Evolutionary conservation across 352 stramenopile genomes (phyloP).

Genomic region (Globisporangium echinulatum): DNA sequence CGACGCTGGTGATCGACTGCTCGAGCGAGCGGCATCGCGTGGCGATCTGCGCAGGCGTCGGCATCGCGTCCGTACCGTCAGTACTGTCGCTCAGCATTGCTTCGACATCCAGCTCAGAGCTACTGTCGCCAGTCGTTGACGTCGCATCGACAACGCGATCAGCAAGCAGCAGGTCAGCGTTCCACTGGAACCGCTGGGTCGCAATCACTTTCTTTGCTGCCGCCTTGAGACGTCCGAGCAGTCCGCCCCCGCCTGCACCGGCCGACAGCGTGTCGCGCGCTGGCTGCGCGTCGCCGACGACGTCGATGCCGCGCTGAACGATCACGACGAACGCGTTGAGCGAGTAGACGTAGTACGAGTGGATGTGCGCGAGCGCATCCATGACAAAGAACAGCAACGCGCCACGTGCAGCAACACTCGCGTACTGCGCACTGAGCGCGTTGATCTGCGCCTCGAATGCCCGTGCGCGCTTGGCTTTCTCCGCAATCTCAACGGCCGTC

Average conservation of each 20-base stretch:
- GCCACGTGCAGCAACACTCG: constrained; percentile 86
- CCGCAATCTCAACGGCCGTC: constrained; percentile 81
- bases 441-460: constrained; percentile 80
- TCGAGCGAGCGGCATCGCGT: constrained; percentile 49
- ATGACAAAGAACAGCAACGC: constrained; percentile 95
- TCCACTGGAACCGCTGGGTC: constrained; percentile 84
- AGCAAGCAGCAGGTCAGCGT: constrained; percentile 71
- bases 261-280: constrained; percentile 10
- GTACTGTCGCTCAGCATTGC: constrained; percentile 36
- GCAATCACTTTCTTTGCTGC: constrained; percentile 80
- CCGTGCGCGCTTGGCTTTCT: constrained; percentile 67
- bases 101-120: constrained; percentile 53
- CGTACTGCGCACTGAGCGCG: constrained; percentile 87
- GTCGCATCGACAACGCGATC: constrained; percentile 52
- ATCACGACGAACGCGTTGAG: constrained; percentile 94
- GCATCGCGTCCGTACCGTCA: constrained; percentile 60
- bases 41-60: constrained; percentile 41
- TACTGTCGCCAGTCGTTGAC: not conserved
- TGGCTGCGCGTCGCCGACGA: constrained; percentile 50
- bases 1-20: constrained; percentile 68
- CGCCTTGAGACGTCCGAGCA: constrained; percentile 66
- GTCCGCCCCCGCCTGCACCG: constrained; percentile 17
- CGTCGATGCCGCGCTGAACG: constrained; percentile 92
- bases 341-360: constrained; percentile 95
- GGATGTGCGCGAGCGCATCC: constrained; percentile 89